Base-by-base conservation (phyloP, 2,329 filamentous ascomycete genomes). In the Gnomoniopsis smithogilvyi region DNA sequence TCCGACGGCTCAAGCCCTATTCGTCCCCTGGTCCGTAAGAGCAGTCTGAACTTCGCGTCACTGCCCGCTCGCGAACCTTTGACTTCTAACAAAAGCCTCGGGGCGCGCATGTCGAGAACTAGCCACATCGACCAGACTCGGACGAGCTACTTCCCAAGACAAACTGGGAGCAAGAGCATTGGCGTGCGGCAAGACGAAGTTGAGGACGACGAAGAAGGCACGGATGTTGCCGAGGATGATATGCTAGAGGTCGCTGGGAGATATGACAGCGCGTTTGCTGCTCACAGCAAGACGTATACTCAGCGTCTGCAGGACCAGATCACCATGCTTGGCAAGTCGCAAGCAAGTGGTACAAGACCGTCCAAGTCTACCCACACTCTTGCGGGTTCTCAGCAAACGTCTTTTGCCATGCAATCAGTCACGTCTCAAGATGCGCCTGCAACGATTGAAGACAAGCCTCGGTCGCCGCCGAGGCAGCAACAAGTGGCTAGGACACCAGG, bases 291-390 rank as follows among this genome's bases (percentile, higher is more conserved):
- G 71, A 93, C 92, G 0, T 96, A 95, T n/a, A 96, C 95, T 0
- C 93, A 98, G 72, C 83, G 91, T 47, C 79, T 99, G 17, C 92
- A 96, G 64, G 94, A 98, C 67, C 92, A 93, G 67, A 98, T 99
- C 67, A 96, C 87, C 68, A 83, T 83, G 76, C 76, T 88, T 52
- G 84, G 85, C 17, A 83, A 88, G 65, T 78, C 79, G 0, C 83
- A 85, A 60, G 72, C 80, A 6, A 78, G 73, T 48, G 74, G 75
- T 51, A 69, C 76, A 19, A 75, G 80, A 41, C 71, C 75, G 17
- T 78, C 81, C 1, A 84, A 83, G 61, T 79, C 78, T 1, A 73
- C 78, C 10, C 72, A 76, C 3, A 76, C 72, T 60, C 63, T 73
- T 15, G 64, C 71, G 30, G 70, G 70, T 36, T 62, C 67, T 17